Conservation (phyloP, 768 basidiomycete genomes). For the Collybiopsis luxurians region DNA sequence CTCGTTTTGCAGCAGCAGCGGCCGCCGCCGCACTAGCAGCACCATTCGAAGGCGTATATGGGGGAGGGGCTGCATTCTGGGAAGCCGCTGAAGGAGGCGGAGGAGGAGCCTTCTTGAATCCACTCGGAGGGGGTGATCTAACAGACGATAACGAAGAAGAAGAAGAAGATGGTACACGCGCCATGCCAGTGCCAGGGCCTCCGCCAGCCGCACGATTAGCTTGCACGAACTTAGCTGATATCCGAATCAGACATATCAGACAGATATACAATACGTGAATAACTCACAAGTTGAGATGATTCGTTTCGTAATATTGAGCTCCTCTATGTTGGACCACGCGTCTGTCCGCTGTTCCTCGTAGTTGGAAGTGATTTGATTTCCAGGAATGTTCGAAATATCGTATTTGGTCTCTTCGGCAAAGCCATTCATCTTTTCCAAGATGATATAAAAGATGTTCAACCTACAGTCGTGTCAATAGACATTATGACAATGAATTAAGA, state of each 20-base stretch:
- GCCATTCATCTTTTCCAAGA: slow-evolving; percentile 89
- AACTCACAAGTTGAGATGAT: slow-evolving; percentile 81
- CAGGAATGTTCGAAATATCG: slow-evolving; percentile 61
- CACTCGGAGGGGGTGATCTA: slow-evolving; percentile 30
- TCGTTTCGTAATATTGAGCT: slow-evolving; percentile 77
- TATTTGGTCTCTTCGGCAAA: slow-evolving; percentile 81
- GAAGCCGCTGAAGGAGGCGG: slow-evolving; percentile 42
- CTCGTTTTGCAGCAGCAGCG: slow-evolving; percentile 55
- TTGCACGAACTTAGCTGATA: slow-evolving; percentile 67
- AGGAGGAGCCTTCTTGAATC: slow-evolving; percentile 49
- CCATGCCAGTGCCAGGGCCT: slow-evolving; percentile 15
- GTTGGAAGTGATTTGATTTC: slow-evolving; percentile 67
- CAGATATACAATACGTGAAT: neutral
- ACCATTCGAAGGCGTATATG: slow-evolving; percentile 33
- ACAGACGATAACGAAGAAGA: slow-evolving; percentile 19
- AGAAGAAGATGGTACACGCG: slow-evolving; percentile 24
- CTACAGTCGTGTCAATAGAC: slow-evolving; percentile 32
- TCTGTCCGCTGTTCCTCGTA: slow-evolving; percentile 86
- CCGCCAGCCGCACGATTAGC: slow-evolving; percentile 34
- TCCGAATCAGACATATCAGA: neutral
- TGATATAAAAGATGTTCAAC: slow-evolving; percentile 90
- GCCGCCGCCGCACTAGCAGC: slow-evolving; percentile 17
- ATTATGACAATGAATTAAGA: neutral
- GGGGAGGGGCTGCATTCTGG: slow-evolving; percentile 42
- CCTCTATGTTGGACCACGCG: slow-evolving; percentile 74